These are phyloP conservation scores for Potentilla sterilis DNA, from an alignment of 306 rosid species.

Conservation along the genomic window DNA sequence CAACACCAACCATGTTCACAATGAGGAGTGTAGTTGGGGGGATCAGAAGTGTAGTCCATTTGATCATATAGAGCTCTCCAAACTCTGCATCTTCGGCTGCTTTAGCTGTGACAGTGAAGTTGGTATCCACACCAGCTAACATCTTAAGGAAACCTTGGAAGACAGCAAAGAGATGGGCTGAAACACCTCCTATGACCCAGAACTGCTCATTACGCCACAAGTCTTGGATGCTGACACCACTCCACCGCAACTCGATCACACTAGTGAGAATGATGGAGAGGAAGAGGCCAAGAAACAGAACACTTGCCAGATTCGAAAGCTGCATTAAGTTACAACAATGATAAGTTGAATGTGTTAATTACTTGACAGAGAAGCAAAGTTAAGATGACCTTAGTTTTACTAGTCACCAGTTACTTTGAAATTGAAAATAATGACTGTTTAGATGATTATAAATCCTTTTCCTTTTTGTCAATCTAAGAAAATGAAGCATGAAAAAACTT, in stretches of 20 bases:
- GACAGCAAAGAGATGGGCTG: constrained; percentile 94
- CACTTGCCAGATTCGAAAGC: constrained; percentile 94
- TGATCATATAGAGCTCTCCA: constrained; percentile 82
- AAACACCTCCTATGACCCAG: constrained; percentile 98
- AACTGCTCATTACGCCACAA: constrained; percentile 94
- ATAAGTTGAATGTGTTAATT: neutral
- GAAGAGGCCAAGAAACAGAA: constrained; percentile 91
- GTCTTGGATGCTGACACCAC: constrained; percentile 81
- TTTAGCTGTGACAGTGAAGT: constrained; percentile 91
- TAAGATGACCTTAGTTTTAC: neutral
- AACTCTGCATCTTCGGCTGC: constrained; percentile 83
- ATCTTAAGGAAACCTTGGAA: constrained; percentile 93
- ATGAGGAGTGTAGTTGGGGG: constrained; percentile 87
- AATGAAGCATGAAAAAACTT: constrained; percentile 30
- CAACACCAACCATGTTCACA: constrained; percentile 87
- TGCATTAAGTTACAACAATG: constrained; percentile 33
- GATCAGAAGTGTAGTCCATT: constrained; percentile 92
- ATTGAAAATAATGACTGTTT: neutral
- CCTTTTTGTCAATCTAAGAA: neutral
- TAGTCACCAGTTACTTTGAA: neutral
- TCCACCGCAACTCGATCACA: constrained; percentile 90
- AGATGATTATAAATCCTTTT: neutral
- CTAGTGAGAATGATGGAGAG: constrained; percentile 74
- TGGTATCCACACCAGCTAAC: constrained; percentile 89
- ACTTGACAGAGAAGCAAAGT: constrained; percentile 2